Evolutionary conservation across 139 green algal genomes (phyloP).

Genomic region (Coccomyxa sp.): DNA sequence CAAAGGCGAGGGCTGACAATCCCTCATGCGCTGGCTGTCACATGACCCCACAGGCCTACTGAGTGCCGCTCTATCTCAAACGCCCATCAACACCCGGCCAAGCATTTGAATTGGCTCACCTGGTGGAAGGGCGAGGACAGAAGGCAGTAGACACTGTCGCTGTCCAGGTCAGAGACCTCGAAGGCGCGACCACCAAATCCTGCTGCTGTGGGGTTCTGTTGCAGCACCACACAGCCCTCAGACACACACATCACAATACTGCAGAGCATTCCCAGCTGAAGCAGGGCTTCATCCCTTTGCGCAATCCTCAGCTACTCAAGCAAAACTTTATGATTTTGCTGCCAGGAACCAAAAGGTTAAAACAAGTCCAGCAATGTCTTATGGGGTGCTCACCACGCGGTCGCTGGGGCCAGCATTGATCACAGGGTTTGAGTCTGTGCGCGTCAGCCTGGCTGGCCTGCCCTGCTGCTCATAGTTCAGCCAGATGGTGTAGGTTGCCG

Average conservation of each 20-base stretch:
- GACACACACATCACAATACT: not conserved
- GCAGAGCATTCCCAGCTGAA: not conserved
- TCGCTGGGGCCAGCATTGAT: not conserved
- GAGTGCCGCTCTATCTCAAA: too few relatives aligned
- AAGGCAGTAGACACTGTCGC: not conserved
- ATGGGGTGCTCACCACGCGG: not conserved
- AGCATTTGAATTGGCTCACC: too few relatives aligned
- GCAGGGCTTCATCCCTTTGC: not conserved
- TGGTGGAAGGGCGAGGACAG: not conserved
- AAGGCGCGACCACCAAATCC: not conserved
- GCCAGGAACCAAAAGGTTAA: too few relatives aligned
- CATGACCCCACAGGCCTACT: too few relatives aligned
- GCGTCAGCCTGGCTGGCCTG: not conserved
- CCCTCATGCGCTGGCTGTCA: too few relatives aligned
- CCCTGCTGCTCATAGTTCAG: constrained; percentile 1
- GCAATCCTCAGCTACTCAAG: not conserved
- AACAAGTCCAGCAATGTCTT: too few relatives aligned
- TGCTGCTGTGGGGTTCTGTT: not conserved
- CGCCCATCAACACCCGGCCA: too few relatives aligned
- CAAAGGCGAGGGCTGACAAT: too few relatives aligned
- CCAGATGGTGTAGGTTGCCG: not conserved
- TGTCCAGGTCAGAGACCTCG: not conserved
- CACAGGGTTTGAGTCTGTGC: not conserved
- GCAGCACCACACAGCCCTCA: not conserved
- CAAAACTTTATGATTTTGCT: too few relatives aligned